Evolutionary conservation across 2,329 filamentous ascomycete genomes (phyloP).

Genomic region (Fusarium buharicum): DNA sequence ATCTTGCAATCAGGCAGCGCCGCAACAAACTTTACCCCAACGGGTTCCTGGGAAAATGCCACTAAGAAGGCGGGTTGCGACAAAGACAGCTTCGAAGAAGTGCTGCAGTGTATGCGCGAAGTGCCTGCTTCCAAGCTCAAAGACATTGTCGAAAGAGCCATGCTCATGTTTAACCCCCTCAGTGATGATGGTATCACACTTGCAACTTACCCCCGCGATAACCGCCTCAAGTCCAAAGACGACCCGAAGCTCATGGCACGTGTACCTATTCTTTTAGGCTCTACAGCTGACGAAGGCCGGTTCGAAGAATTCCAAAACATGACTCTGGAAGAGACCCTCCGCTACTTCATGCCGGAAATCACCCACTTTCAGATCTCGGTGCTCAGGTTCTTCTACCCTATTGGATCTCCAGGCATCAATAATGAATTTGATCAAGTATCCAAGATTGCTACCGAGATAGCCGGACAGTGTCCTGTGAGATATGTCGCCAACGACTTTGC

Average conservation of each 20-base stretch:
- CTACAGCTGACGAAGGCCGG: constrained; percentile 40
- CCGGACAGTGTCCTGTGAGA: constrained; percentile 37
- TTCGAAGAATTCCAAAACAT: constrained; percentile 11
- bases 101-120: constrained; percentile 42
- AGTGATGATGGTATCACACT: constrained; percentile 41
- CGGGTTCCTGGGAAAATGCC: constrained; percentile 33
- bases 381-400: constrained; percentile 26
- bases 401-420: constrained; percentile 27
- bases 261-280: constrained; percentile 41
- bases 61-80: constrained; percentile 25
- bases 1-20: constrained; percentile 44
- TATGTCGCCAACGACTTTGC: constrained; percentile 48
- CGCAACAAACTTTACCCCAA: background rate
- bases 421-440: constrained; percentile 34
- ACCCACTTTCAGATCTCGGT: constrained; percentile 1
- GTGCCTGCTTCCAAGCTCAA: constrained; percentile 33
- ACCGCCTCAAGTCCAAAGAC: constrained; percentile 22
- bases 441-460: constrained; percentile 36
- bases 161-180: constrained; percentile 37
- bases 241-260: constrained; percentile 26
- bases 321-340: constrained; percentile 2
- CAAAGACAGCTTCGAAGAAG: background rate
- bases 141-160: constrained; percentile 22
- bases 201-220: constrained; percentile 22
- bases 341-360: background rate